These are phyloP conservation scores for Citrus inodora DNA, from an alignment of 345 rosid species.

Conservation along the genomic window DNA sequence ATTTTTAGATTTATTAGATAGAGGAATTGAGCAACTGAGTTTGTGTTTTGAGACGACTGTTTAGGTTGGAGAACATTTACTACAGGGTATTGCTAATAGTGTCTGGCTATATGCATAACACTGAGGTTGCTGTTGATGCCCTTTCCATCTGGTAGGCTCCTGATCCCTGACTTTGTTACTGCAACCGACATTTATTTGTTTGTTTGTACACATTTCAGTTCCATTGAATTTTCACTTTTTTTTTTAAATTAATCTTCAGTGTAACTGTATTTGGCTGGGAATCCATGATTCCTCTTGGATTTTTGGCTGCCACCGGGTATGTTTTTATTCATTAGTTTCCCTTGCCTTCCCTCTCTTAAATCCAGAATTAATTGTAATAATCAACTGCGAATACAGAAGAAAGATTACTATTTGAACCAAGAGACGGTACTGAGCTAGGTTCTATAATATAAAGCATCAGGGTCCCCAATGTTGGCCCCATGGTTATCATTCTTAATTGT, in stretches of 20 bases:
- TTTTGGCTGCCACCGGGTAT: constrained; percentile 62
- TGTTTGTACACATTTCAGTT: background rate
- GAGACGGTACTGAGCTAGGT: too few species aligned
- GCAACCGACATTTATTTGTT: background rate
- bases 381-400: background rate
- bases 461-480: background rate
- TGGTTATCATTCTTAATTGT: background rate
- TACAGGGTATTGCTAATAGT: constrained; percentile 45
- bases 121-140: constrained; percentile 48
- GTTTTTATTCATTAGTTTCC: constrained; percentile 10
- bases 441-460: too few species aligned
- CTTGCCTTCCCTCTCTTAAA: background rate
- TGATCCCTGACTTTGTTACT: background rate
- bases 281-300: constrained; percentile 62
- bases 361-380: background rate
- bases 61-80: constrained; percentile 58
- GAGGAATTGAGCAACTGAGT: background rate
- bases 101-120: constrained; percentile 40
- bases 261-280: constrained; percentile 47
- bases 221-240: background rate
- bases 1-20: background rate
- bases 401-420: too few species aligned
- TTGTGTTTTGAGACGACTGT: background rate
- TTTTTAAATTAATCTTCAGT: constrained; percentile 20
- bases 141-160: constrained; percentile 49